Base-by-base conservation (phyloP, 2,329 filamentous ascomycete genomes). In the Monosporascus cannonballus region DNA sequence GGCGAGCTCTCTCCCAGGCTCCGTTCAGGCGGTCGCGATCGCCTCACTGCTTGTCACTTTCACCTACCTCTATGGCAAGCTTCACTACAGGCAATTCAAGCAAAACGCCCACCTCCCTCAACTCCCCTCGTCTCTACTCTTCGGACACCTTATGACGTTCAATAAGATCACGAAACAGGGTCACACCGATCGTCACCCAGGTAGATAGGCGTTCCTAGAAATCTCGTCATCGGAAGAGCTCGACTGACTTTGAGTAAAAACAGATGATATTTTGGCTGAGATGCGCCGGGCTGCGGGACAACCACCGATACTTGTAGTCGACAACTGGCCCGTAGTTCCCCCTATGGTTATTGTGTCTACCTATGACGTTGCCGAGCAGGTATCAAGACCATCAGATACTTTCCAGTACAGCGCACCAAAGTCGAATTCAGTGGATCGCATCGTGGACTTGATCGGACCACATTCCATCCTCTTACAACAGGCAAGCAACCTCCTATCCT, bases 311-410 rank as follows among this genome's bases (percentile, higher is more conserved):
- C 56, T 69, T 42, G 25, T 69, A 0, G 22, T 69, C 15, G 70
- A 72, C 42, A 51, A 67, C 11, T 62, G 70, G 11, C 71, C 71
- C 4, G 46, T 67, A 7, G 53, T 51, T 14, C 64, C 59, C n/a
- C 64, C 69, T 9, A 61, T 73, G 54, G 55, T 64, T 11, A 30
- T 70, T n/a, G 51, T 73, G n/a, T 50, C 52, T 30, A 65, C 50
- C 53, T 65, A 70, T 39, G 61, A 65, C 2, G 52, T 71, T 8
- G 70, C 71, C 14, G 71, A 73, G 55, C 69, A 72, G 50, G 53
- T 72, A 27, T 63, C 69, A 1, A 61, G 56, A 17, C 51, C 64
- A 6, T 64, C 67, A 1, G 62, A 67, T 49, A 45, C 48, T n/a
- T 68, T 65, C 49, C 65, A 64, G 1, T 69, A 66, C 56, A 69